A percentile compares a stretch with the other conserved stretches of the same genome.
Evolutionary conservation across 345 rosid species (phyloP).

Genomic region (Syzygium jambos): DNA sequence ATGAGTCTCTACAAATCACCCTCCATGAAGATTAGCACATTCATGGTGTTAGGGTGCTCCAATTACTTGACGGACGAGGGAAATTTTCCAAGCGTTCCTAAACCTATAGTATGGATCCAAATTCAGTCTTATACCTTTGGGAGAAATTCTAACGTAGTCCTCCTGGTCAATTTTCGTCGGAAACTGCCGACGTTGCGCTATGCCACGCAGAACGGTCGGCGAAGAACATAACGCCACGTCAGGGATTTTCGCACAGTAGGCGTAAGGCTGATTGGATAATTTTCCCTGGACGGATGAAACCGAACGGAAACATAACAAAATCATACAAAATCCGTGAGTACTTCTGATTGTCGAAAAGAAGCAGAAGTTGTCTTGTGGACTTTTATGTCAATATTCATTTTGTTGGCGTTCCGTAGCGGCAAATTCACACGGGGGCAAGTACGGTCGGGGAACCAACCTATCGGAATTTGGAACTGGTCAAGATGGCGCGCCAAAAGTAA

Average conservation of each 20-base stretch:
- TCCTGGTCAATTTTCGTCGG: too few species aligned
- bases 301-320: background rate
- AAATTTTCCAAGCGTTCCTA: background rate
- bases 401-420: background rate
- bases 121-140: background rate
- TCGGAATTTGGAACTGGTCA: background rate
- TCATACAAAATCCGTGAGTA: background rate
- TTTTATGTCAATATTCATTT: background rate
- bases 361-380: background rate
- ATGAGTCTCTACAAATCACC: background rate
- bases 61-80: background rate
- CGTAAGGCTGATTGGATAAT: background rate
- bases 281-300: background rate
- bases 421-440: background rate
- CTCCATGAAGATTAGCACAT: background rate
- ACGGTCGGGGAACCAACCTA: background rate
- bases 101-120: background rate
- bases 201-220: too few species aligned
- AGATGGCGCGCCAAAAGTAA: background rate
- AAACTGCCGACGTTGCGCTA: too few species aligned
- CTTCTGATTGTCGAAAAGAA: background rate
- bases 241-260: background rate
- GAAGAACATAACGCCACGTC: rapidly evolving
- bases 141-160: background rate
- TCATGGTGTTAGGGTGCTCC: background rate